A percentile compares a stretch with the other conserved stretches of the same genome.
phyloP scores from a whole-genome alignment of 129 eudicot species.

The Ambrosia artemisiifolia region DNA sequence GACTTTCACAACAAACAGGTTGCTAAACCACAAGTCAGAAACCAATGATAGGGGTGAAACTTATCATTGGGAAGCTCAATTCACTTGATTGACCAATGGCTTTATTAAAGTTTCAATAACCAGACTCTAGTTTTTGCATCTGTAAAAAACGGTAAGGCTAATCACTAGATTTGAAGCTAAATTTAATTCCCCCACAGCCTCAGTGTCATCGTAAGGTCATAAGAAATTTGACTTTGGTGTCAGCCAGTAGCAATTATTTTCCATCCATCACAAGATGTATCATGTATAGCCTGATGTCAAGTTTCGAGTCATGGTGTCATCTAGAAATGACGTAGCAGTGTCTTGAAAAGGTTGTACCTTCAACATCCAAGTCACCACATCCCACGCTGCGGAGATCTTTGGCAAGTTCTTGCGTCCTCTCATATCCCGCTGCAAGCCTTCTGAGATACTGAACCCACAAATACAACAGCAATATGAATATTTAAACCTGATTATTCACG shows the following conservation, averaged over 20 bases:
- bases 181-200: neutral
- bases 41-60: neutral
- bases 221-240: neutral
- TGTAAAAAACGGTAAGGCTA: neutral
- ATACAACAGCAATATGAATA: neutral
- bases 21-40: neutral
- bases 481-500: neutral
- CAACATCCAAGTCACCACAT: conserved; percentile 96
- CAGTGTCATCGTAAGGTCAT: neutral
- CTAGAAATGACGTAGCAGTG: conserved; percentile 11
- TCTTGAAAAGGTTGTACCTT: conserved; percentile 46
- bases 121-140: neutral
- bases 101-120: neutral
- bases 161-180: neutral
- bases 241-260: neutral
- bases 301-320: conserved; percentile 9
- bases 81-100: neutral
- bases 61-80: neutral
- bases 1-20: neutral
- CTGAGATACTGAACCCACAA: conserved; percentile 61
- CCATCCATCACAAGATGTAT: neutral
- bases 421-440: conserved; percentile 81
- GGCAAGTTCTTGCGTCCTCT: conserved; percentile 87
- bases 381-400: conserved; percentile 76
- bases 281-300: conserved; percentile 3